Percentiles rank a stretch among this genome's conserved stretches.
phyloP scores from a whole-genome alignment of 129 eudicot species.

The Chrysanthemum lavandulifolium region DNA sequence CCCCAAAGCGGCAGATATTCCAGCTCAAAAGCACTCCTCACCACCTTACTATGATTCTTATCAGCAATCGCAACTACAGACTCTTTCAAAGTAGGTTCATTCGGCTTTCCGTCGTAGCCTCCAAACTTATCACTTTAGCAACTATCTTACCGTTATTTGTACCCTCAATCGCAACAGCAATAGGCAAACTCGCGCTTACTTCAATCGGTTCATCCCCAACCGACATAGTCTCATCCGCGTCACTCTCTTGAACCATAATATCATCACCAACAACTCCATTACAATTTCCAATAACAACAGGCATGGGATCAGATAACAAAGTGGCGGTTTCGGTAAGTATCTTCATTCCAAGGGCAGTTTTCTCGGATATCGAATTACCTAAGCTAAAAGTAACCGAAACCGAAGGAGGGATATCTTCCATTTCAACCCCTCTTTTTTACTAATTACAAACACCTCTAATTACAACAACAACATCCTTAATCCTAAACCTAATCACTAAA shows the following conservation, averaged over 20 bases:
- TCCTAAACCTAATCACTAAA: slow-evolving; percentile 17
- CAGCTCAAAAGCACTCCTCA: slow-evolving; percentile 60
- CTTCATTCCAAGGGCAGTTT: slow-evolving; percentile 32
- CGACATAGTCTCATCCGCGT: slow-evolving; percentile 50
- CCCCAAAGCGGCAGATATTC: slow-evolving; percentile 93
- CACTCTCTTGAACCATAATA: slow-evolving; percentile 50
- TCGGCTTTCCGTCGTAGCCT: slow-evolving; percentile 36
- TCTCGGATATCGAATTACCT: slow-evolving; percentile 43
- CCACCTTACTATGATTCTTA: slow-evolving; percentile 46
- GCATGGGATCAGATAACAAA: not conserved
- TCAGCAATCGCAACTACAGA: slow-evolving; percentile 58
- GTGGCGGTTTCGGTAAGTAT: slow-evolving; percentile 48
- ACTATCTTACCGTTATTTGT: slow-evolving; percentile 66
- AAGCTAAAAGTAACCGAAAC: slow-evolving; percentile 63
- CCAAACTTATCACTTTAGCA: slow-evolving; percentile 57
- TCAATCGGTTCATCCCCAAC: slow-evolving; percentile 51
- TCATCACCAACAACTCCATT: slow-evolving; percentile 34
- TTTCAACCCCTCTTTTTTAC: slow-evolving; percentile 26
- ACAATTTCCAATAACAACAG: too few species aligned
- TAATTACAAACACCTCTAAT: slow-evolving; percentile 17
- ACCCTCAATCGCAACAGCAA: slow-evolving; percentile 54
- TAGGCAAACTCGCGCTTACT: slow-evolving; percentile 31
- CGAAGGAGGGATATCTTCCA: slow-evolving; percentile 76
- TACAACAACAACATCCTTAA: not conserved
- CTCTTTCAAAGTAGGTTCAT: slow-evolving; percentile 47